A percentile compares a stretch with the other conserved stretches of the same genome.
phyloP scores from a whole-genome alignment of 345 rosid species.

The Arabidopsis suecica region DNA sequence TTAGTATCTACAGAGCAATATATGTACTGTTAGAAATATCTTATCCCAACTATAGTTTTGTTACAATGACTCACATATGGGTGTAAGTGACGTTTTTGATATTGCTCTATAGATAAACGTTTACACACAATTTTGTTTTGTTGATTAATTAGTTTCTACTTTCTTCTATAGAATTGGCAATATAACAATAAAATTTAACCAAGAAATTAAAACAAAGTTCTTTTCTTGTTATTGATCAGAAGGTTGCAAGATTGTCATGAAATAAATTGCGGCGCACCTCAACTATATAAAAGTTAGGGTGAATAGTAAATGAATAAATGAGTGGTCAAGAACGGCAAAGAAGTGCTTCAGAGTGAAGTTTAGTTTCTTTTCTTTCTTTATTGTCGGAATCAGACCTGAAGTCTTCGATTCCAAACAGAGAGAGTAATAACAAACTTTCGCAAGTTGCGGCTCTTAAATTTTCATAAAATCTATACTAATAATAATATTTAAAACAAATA shows the following conservation, averaged over 20 bases:
- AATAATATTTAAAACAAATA: conserved; percentile 14
- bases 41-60: background rate
- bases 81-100: background rate
- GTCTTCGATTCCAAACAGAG: conserved; percentile 30
- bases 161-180: too few relatives aligned
- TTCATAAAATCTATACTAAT: background rate
- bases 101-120: too few relatives aligned
- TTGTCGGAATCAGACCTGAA: conserved; percentile 43
- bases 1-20: background rate
- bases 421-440: conserved; percentile 34
- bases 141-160: too few relatives aligned
- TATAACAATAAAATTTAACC: too few relatives aligned
- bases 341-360: conserved; percentile 40
- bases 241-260: conserved; percentile 24
- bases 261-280: conserved; percentile 43
- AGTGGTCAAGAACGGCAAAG: conserved; percentile 6
- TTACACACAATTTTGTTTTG: too few relatives aligned
- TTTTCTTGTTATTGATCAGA: background rate
- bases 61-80: background rate
- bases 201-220: too few relatives aligned
- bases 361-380: conserved; percentile 24
- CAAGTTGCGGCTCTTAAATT: conserved; percentile 37
- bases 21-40: background rate
- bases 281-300: background rate
- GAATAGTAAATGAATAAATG: background rate